Evolutionary conservation across 768 basidiomycete genomes (phyloP).

Genomic region (Lactarius sanguifluus): DNA sequence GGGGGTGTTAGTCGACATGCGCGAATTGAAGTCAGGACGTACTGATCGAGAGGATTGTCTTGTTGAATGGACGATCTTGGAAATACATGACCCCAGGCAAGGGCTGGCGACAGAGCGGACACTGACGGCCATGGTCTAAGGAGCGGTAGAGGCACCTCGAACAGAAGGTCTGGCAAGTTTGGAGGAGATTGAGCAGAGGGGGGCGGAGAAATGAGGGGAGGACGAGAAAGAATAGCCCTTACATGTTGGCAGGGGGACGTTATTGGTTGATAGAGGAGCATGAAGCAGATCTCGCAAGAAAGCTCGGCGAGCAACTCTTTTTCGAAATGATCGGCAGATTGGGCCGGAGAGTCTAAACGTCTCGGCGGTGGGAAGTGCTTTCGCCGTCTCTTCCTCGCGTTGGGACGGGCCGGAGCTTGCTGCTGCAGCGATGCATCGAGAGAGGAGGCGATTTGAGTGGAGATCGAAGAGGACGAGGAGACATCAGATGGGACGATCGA

Average conservation of each 20-base stretch:
- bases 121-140: constrained; percentile 77
- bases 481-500: constrained; percentile 44
- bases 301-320: constrained; percentile 69
- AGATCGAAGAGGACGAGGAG: constrained; percentile 30
- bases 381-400: constrained; percentile 34
- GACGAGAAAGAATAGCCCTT: constrained; percentile 36
- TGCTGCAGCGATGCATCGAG: constrained; percentile 19
- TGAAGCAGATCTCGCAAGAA: constrained; percentile 90
- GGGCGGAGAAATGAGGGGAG: constrained; percentile 6
- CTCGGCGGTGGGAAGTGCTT: constrained; percentile 34
- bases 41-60: constrained; percentile 70
- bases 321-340: constrained; percentile 45
- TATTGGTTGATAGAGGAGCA: constrained; percentile 78
- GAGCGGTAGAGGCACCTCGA: constrained; percentile 84
- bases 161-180: constrained; percentile 78
- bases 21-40: neutral
- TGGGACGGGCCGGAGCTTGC: constrained; percentile 32
- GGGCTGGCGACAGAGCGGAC: constrained; percentile 82
- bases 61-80: constrained; percentile 77
- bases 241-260: constrained; percentile 97
- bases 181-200: constrained; percentile 6
- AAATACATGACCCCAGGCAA: constrained; percentile 77
- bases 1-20: constrained; percentile 9
- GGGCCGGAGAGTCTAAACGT: constrained; percentile 32
- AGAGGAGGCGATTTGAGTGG: constrained; percentile 14